phyloP scores from a whole-genome alignment of 2,329 filamentous ascomycete species.

The Colletotrichum falcatum region DNA sequence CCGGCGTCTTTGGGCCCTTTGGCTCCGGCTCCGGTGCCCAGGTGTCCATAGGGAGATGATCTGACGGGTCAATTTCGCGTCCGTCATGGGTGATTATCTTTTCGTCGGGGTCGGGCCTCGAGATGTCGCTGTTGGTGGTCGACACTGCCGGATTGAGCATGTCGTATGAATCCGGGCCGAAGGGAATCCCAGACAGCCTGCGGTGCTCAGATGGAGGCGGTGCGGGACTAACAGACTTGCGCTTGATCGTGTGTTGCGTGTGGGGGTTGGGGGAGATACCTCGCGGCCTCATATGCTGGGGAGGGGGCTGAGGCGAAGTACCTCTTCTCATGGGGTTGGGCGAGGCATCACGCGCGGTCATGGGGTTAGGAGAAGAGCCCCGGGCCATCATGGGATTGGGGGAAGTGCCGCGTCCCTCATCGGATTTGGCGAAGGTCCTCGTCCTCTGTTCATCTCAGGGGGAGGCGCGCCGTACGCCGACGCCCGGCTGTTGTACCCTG shows the following conservation, averaged over 20 bases:
- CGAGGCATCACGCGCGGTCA: conserved; percentile 57
- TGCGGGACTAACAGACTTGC: conserved; percentile 81
- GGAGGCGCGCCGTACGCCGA: conserved; percentile 53
- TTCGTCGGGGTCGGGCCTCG: conserved; percentile 62
- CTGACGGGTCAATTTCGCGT: conserved; percentile 81
- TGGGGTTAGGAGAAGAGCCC: conserved; percentile 47
- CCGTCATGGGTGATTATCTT: conserved; percentile 84
- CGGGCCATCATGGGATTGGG: conserved; percentile 36
- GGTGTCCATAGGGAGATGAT: conserved; percentile 80
- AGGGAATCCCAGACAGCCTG: conserved; percentile 73
- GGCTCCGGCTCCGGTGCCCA: conserved; percentile 83
- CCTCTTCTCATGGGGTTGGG: conserved; percentile 58
- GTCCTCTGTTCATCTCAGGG: conserved; percentile 43
- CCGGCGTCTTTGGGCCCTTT: conserved; percentile 47
- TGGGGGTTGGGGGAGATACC: conserved; percentile 57
- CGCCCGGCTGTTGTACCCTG: conserved; percentile 58
- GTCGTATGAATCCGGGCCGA: conserved; percentile 82
- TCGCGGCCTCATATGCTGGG: conserved; percentile 55
- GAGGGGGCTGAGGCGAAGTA: conserved; percentile 43
- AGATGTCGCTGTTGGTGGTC: conserved; percentile 39
- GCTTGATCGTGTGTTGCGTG: conserved; percentile 66
- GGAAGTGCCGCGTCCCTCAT: conserved; percentile 22
- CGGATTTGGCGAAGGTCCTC: conserved; percentile 57
- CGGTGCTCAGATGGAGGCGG: conserved; percentile 64
- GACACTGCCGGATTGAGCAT: conserved; percentile 72